A percentile compares a stretch with the other conserved stretches of the same genome.
phyloP scores from a whole-genome alignment of 176 grass and related monocot species.

The Zea luxurians region DNA sequence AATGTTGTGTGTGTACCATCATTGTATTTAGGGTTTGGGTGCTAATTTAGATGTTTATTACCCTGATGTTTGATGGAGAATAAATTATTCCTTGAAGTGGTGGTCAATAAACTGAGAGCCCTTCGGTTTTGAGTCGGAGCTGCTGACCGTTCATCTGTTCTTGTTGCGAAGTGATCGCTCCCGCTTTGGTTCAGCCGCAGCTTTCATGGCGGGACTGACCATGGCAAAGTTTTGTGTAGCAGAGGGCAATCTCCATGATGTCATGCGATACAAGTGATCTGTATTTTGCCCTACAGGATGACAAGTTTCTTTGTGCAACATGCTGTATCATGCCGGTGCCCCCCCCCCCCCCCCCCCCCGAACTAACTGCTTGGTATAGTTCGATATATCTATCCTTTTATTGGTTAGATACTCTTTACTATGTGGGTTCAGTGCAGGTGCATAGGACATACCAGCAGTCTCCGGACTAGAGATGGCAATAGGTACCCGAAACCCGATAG shows the following conservation, averaged over 20 bases:
- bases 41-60: conserved; percentile 57
- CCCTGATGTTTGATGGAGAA: conserved; percentile 45
- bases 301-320: not conserved
- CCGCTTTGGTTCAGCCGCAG: not conserved
- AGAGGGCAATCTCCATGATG: not conserved
- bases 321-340: not conserved
- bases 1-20: conserved; percentile 65
- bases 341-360: too few species aligned
- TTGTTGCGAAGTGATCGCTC: not conserved
- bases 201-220: not conserved
- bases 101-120: conserved; percentile 37
- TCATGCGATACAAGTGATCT: too few species aligned
- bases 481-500: too few species aligned
- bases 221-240: not conserved
- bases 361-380: too few species aligned
- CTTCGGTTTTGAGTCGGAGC: conserved; percentile 24
- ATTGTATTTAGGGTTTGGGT: conserved; percentile 57
- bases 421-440: too few species aligned
- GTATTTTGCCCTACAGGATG: too few species aligned
- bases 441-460: too few species aligned
- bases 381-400: too few species aligned
- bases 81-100: conserved; percentile 55
- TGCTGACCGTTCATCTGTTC: conserved; percentile 6
- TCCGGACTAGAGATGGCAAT: too few species aligned
- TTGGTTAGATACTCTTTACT: too few species aligned